phyloP scores from a whole-genome alignment of 2,329 filamentous ascomycete species.

The Monosporascus ibericus region DNA sequence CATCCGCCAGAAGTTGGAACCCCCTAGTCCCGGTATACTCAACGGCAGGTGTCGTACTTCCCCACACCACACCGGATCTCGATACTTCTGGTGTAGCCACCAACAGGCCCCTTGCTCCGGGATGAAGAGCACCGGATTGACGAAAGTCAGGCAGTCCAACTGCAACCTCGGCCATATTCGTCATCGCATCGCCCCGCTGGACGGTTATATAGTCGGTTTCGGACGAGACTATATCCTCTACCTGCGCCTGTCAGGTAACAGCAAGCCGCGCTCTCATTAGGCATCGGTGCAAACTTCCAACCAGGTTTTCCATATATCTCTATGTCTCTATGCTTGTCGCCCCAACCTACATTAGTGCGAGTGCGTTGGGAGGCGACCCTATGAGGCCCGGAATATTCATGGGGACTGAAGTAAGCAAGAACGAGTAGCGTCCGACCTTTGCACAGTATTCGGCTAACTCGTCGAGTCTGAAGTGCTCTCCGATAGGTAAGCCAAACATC shows the following conservation, averaged over 20 bases:
- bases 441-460: slow-evolving; percentile 21
- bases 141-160: slow-evolving; percentile 24
- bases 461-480: slow-evolving; percentile 19
- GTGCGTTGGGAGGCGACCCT: slow-evolving; percentile 33
- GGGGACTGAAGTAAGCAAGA: slow-evolving; percentile 36
- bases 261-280: no score
- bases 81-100: slow-evolving; percentile 29
- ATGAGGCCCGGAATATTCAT: slow-evolving; percentile 34
- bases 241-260: background rate
- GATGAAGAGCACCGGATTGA: slow-evolving; percentile 31
- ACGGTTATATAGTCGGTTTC: slow-evolving; percentile 26
- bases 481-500: slow-evolving; percentile 6
- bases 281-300: no score
- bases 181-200: slow-evolving; percentile 33
- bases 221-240: background rate
- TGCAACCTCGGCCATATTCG: slow-evolving; percentile 27
- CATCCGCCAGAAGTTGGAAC: slow-evolving; percentile 14
- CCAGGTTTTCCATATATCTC: background rate
- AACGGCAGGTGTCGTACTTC: slow-evolving; percentile 18
- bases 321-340: background rate
- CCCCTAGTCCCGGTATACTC: slow-evolving; percentile 15
- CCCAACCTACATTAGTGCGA: slow-evolving; percentile 27
- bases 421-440: slow-evolving; percentile 30
- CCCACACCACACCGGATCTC: slow-evolving; percentile 29
- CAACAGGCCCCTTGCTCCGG: slow-evolving; percentile 26